These are phyloP conservation scores for Neofusicoccum parvum DNA, from an alignment of 2,329 filamentous ascomycete species.

Conservation along the genomic window DNA sequence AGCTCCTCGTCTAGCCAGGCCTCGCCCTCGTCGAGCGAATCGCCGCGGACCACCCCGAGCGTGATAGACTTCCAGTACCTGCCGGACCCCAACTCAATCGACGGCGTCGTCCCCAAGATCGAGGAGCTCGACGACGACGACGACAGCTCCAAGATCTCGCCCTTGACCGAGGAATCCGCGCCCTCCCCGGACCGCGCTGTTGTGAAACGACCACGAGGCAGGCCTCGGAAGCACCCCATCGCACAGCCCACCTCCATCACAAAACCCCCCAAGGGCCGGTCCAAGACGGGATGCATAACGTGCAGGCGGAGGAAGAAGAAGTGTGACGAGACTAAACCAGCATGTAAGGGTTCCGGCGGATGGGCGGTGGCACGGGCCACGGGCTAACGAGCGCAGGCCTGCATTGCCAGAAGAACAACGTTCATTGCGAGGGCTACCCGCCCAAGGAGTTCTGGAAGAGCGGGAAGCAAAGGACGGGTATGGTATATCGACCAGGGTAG, in stretches of 20 bases:
- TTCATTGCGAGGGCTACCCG: conserved; percentile 87
- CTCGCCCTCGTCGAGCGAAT: conserved; percentile 46
- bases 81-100: conserved; percentile 27
- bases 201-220: conserved; percentile 60
- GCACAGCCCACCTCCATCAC: conserved; percentile 59
- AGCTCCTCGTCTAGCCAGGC: conserved; percentile 44
- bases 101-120: conserved; percentile 54
- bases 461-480: conserved; percentile 71
- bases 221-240: conserved; percentile 79
- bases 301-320: conserved; percentile 65
- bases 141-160: conserved; percentile 40
- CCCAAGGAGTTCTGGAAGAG: conserved; percentile 86
- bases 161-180: conserved; percentile 34
- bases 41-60: conserved; percentile 38
- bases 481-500: neutral
- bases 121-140: conserved; percentile 54
- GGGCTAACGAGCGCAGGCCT: conserved; percentile 39
- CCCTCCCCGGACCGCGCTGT: conserved; percentile 38
- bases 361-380: neutral
- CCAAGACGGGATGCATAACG: conserved; percentile 61
- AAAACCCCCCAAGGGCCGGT: conserved; percentile 75
- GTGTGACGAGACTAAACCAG: conserved; percentile 54
- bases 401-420: conserved; percentile 92
- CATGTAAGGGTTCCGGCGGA: conserved; percentile 35
- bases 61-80: conserved; percentile 31